Conservation (phyloP, 805 yeast genomes). For the Yamadazyma nakazawae region DNA sequence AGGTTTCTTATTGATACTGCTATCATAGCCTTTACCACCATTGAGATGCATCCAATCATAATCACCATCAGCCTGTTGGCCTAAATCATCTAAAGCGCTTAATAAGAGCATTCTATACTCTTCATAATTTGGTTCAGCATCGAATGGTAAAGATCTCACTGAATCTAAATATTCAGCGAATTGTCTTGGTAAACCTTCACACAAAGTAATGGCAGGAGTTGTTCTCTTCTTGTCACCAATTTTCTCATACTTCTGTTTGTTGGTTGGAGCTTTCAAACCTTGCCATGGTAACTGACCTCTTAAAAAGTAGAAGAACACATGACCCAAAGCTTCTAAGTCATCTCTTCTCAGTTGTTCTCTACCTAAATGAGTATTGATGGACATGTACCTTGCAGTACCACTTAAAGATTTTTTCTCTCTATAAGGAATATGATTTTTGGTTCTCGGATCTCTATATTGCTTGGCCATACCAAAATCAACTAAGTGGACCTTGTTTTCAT, state of each 20-base stretch:
- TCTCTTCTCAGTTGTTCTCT: slow-evolving; percentile 96
- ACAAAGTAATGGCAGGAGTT: slow-evolving; percentile 80
- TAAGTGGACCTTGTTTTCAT: slow-evolving; percentile 80
- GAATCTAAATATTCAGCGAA: slow-evolving; percentile 87
- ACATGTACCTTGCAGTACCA: slow-evolving; percentile 99
- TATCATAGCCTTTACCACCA: slow-evolving; percentile 96
- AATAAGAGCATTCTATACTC: slow-evolving; percentile 61
- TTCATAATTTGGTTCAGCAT: slow-evolving; percentile 92
- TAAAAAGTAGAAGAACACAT: slow-evolving; percentile 91
- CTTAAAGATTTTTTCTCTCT: slow-evolving; percentile 92
- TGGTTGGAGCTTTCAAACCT: slow-evolving; percentile 96
- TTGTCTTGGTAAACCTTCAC: slow-evolving; percentile 87
- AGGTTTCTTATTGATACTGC: slow-evolving; percentile 83
- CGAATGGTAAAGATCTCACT: slow-evolving; percentile 86
- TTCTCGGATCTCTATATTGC: slow-evolving; percentile 93
- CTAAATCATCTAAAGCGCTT: slow-evolving; percentile 54
- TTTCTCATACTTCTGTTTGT: slow-evolving; percentile 95
- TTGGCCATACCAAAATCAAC: slow-evolving; percentile 99
- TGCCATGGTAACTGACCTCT: slow-evolving; percentile 98
- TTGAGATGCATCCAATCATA: slow-evolving; percentile 98
- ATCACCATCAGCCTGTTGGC: slow-evolving; percentile 72
- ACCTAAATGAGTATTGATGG: slow-evolving; percentile 95
- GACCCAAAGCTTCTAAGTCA: slow-evolving; percentile 94
- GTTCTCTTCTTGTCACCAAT: slow-evolving; percentile 95
- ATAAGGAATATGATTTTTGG: slow-evolving; percentile 94